Evolutionary conservation across 1,139 yeast species (phyloP), one percentile per base, ranked within the genome.

Genomic region (Ogataea hybrid): DNA sequence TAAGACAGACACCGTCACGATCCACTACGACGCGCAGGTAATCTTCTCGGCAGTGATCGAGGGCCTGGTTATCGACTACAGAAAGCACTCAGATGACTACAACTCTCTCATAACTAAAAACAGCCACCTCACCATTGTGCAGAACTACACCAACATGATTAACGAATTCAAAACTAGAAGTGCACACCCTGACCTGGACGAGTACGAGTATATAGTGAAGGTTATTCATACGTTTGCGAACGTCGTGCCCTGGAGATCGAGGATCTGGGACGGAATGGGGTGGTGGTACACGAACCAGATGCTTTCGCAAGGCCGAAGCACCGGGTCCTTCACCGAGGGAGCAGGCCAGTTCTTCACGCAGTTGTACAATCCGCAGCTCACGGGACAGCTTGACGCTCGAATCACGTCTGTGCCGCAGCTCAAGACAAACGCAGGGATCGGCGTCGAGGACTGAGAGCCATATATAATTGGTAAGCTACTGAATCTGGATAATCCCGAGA

Each of bases 231-330:
- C 25, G 16, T 43, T 43, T 37, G 43, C 47, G 4, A 37, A 43
- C 28, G 38, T 43, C 12, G 34, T 43, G 14, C 47, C 47, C 9
- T 43, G 44, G 47, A 20, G 47, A 23, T 30, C 37, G 14, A 30
- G 43, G 12, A 43, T 43, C 4, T 43, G 44, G 43, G 47, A 43
- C 28, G 47, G 44, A 3, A 43, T 43, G 47, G 47, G 47, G 9
- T 43, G 47, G 43, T 43, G 39, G 35, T 43, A 43, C 27, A 43
- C 47, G 28, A 35, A 43, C 31, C 35, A 33, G 30, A 23, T 39
- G 32, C 17, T 39, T 11, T 30, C 35, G 22, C 15, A 22, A 4
- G 28, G 28, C 11, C 40, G 31, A 2, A 30, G 37, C 9, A 29
- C 35, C 4, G 5, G 17, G 3, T 14, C 32, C 15, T 43, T 37